Conservation (phyloP, 2,329 filamentous ascomycete species). For the Penicillium sp. region DNA sequence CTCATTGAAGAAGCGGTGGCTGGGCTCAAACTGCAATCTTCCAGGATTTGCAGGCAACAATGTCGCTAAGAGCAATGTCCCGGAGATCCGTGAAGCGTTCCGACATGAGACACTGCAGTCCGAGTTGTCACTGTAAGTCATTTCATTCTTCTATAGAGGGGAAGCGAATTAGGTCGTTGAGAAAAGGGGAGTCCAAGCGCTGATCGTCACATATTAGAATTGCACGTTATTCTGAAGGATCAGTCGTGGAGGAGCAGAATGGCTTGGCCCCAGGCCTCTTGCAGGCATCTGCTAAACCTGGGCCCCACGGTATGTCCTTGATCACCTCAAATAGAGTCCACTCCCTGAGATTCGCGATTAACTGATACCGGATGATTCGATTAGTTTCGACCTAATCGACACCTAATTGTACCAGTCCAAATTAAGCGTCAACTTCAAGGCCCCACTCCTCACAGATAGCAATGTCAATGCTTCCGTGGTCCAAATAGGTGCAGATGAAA, state of each 20-base stretch:
- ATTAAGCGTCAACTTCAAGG: background rate
- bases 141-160: slow-evolving; percentile 1
- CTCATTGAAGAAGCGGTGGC: slow-evolving; percentile 85
- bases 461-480: background rate
- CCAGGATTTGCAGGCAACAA: slow-evolving; percentile 83
- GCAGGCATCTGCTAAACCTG: slow-evolving; percentile 13
- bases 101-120: slow-evolving; percentile 81
- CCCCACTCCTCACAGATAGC: background rate
- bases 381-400: background rate
- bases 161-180: background rate
- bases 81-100: slow-evolving; percentile 87
- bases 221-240: slow-evolving; percentile 28
- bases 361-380: background rate
- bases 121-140: slow-evolving; percentile 75
- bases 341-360: background rate
- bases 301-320: slow-evolving; percentile 6
- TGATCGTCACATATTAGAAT: slow-evolving; percentile 15
- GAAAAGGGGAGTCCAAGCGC: background rate
- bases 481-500: background rate
- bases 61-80: slow-evolving; percentile 95
- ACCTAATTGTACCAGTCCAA: background rate
- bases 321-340: background rate
- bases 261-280: slow-evolving; percentile 16
- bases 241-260: slow-evolving; percentile 23
- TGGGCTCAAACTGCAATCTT: slow-evolving; percentile 74